Evolutionary conservation across 2,329 filamentous ascomycete species (phyloP), one percentile per base, ranked within the genome.

Genomic region (Laburnicola sp.): DNA sequence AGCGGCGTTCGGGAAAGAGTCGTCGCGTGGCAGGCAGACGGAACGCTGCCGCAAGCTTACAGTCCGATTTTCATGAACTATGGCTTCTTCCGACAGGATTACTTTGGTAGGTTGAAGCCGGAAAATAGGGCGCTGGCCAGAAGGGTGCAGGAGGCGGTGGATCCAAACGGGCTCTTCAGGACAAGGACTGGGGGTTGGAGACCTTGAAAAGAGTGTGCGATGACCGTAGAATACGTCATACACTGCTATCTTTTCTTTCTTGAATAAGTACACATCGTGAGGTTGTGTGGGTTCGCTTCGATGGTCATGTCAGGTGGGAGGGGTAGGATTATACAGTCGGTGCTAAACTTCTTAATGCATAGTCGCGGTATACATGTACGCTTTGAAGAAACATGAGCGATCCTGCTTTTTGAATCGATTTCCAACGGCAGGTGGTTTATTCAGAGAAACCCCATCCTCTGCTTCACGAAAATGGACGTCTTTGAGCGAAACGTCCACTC

Each of bases 41-140:
- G 71, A 2, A 66, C 64, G 2, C 55, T 77, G n/a, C 72, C 75
- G 0, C 65, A 77, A 28, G 71, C 70, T 3, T 76, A 78, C 48
- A 54, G 73, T 3, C 77, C 77, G 1, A 40, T 79, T 2, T 79
- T 79, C 57, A 76, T 78, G 75, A 80, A 78, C 39, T 77, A 79
- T 45, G 72, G 73, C 0, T 75, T 78, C 53, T 73, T 62, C 45
- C 59, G 71, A 3, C 75, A 79, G 64, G 75, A 78, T 51, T 78
- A 76, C 54, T 79, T 74, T 69, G 73, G 72, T 0, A 68, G 75
- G 6, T 60, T 78, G 40, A 59, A 62, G 22, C 69, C 71, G 3
- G 56, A 60, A 53, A 67, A 51, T 45, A 54, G 59, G 21, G 65
- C 70, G 35, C 51, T 69, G 32, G 74, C 75, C 2, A 68, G 65